Evolutionary conservation across 2,329 filamentous ascomycete species (phyloP).

Genomic region (Nakataea oryzae): DNA sequence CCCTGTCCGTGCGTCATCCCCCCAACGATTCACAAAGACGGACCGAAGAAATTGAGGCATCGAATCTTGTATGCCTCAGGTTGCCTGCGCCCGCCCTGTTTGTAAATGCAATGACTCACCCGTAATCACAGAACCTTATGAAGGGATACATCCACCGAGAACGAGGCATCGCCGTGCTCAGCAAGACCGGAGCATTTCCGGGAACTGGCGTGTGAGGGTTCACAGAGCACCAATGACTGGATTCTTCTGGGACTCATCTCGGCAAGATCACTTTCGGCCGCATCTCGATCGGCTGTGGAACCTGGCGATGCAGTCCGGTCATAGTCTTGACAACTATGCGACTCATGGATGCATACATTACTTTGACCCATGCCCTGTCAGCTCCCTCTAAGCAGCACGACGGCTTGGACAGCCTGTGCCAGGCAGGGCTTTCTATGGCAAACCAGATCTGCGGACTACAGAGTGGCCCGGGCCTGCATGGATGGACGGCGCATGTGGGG

Average conservation of each 20-base stretch:
- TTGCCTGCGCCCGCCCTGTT: constrained; percentile 6
- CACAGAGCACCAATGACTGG: too few species aligned
- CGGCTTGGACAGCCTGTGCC: not conserved
- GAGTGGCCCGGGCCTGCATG: not conserved
- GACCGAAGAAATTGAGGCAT: too few species aligned
- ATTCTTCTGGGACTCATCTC: not conserved
- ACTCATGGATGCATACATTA: not conserved
- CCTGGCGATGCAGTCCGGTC: not conserved
- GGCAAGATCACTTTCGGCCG: not conserved
- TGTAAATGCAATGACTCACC: constrained; percentile 5
- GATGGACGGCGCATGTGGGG: not conserved
- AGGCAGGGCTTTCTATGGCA: not conserved
- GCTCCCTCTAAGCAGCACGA: not conserved
- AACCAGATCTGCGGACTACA: not conserved
- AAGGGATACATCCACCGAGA: constrained; percentile 97
- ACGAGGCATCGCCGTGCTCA: constrained; percentile 80
- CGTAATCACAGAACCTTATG: constrained; percentile 66
- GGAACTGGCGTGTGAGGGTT: constrained; percentile 58
- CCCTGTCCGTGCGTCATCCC: not conserved
- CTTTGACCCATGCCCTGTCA: not conserved
- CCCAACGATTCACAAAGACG: not conserved
- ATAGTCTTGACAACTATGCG: not conserved
- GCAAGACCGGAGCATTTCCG: constrained; percentile 87
- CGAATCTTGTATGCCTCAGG: not conserved
- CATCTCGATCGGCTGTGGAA: not conserved